These are phyloP conservation scores for Chlamydomonas sphaeroides DNA, from an alignment of 139 green algal genomes.

Conservation along the genomic window DNA sequence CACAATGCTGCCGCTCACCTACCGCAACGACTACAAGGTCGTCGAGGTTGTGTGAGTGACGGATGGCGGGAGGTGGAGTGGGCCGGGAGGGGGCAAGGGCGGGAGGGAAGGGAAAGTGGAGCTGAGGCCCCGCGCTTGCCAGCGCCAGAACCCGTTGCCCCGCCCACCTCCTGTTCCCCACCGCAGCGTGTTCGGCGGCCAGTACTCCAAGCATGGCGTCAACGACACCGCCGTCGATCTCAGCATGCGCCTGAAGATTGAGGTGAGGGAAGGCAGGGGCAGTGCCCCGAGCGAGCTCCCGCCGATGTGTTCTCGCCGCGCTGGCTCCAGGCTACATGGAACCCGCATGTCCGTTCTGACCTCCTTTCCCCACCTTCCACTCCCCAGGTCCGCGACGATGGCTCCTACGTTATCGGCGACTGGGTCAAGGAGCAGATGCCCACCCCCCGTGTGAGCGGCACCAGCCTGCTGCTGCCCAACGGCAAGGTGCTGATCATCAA, in stretches of 20 bases:
- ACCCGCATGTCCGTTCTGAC: too few relatives aligned
- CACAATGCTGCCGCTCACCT: conserved; percentile 36
- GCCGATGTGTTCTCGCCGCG: too few relatives aligned
- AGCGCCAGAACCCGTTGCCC: neutral
- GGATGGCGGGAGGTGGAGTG: too few relatives aligned
- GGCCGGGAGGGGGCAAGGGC: too few relatives aligned
- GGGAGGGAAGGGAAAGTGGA: neutral
- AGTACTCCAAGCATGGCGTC: conserved; percentile 22
- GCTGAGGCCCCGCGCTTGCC: too few relatives aligned
- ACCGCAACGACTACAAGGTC: conserved; percentile 32
- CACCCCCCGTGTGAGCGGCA: conserved; percentile 25
- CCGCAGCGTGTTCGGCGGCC: conserved; percentile 30
- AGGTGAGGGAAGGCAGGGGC: too few relatives aligned
- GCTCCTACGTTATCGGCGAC: conserved; percentile 12
- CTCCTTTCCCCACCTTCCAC: too few relatives aligned
- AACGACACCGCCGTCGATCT: conserved; percentile 39
- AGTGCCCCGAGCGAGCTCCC: too few relatives aligned
- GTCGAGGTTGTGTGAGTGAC: conserved; percentile 31
- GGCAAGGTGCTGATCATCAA: conserved; percentile 46
- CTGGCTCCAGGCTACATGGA: too few relatives aligned
- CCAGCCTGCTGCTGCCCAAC: conserved; percentile 38
- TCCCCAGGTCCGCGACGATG: too few relatives aligned
- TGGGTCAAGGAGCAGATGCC: conserved; percentile 42
- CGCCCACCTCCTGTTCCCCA: neutral
- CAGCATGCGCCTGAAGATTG: conserved; percentile 29